These are phyloP conservation scores for Gremmenia infestans DNA, from an alignment of 2,329 filamentous ascomycete species.

Conservation along the genomic window DNA sequence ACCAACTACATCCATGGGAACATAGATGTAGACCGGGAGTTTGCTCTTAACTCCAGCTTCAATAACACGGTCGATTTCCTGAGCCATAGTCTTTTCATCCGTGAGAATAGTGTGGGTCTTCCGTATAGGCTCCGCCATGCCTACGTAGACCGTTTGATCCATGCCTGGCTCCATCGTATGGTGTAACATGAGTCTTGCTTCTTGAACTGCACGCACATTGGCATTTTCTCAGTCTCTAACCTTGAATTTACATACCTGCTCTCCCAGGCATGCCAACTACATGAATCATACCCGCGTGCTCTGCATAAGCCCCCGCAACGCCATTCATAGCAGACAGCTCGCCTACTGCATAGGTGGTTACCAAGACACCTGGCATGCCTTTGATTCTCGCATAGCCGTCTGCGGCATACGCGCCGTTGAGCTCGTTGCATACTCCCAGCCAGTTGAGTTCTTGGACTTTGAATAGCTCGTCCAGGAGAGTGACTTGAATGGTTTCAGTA, in stretches of 20 bases:
- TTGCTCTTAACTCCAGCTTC: constrained; percentile 46
- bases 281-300: constrained; percentile 51
- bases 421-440: constrained; percentile 34
- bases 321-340: constrained; percentile 55
- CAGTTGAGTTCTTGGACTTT: constrained; percentile 37
- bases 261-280: constrained; percentile 43
- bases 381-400: constrained; percentile 48
- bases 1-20: constrained; percentile 49
- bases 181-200: constrained; percentile 41
- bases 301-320: constrained; percentile 53
- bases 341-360: constrained; percentile 48
- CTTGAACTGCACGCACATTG: constrained; percentile 33
- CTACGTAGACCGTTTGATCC: constrained; percentile 48
- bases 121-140: constrained; percentile 39
- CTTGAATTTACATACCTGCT: constrained; percentile 11
- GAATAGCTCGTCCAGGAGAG: constrained; percentile 59
- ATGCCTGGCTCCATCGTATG: constrained; percentile 54
- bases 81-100: constrained; percentile 57
- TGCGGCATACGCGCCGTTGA: constrained; percentile 41
- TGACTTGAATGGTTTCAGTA: constrained; percentile 32
- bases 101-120: constrained; percentile 32
- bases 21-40: constrained; percentile 51
- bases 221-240: not conserved
- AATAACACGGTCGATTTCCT: constrained; percentile 47
- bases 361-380: constrained; percentile 39